Conservation (phyloP, 169 alveolate genomes). For the Blepharisma undulans region DNA sequence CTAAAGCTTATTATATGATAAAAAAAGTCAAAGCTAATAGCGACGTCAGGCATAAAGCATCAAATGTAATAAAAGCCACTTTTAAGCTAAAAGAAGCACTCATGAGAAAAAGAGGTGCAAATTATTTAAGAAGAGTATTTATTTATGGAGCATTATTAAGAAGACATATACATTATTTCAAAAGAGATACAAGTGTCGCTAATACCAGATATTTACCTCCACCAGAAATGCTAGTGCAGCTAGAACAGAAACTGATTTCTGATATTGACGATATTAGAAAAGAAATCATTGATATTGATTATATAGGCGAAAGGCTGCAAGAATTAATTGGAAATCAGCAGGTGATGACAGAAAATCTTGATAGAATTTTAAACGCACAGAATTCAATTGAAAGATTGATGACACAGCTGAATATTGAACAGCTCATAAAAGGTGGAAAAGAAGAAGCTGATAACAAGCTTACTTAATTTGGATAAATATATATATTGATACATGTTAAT, state of each 20-base stretch:
- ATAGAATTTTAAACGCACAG: background rate
- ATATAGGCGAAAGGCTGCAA: background rate
- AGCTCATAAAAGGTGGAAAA: background rate
- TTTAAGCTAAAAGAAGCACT: conserved; percentile 37
- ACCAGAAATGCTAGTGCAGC: background rate
- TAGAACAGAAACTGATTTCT: background rate
- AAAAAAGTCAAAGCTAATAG: conserved; percentile 48
- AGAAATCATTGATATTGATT: conserved; percentile 2
- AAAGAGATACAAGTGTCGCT: background rate
- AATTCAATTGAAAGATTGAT: background rate
- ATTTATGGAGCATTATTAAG: background rate
- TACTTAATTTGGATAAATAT: background rate
- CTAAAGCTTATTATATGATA: conserved; percentile 51
- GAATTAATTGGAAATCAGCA: background rate
- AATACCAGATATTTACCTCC: background rate
- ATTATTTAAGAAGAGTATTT: conserved; percentile 37
- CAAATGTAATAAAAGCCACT: conserved; percentile 53
- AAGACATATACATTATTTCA: background rate
- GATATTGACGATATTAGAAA: background rate
- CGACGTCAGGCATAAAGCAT: conserved; percentile 54
- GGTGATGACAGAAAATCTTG: background rate
- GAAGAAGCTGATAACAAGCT: background rate
- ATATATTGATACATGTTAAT: no score
- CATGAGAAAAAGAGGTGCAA: conserved; percentile 25
- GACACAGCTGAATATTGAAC: background rate